phyloP scores from a whole-genome alignment of 2,329 filamentous ascomycete genomes.

The Cladosporium sp. region DNA sequence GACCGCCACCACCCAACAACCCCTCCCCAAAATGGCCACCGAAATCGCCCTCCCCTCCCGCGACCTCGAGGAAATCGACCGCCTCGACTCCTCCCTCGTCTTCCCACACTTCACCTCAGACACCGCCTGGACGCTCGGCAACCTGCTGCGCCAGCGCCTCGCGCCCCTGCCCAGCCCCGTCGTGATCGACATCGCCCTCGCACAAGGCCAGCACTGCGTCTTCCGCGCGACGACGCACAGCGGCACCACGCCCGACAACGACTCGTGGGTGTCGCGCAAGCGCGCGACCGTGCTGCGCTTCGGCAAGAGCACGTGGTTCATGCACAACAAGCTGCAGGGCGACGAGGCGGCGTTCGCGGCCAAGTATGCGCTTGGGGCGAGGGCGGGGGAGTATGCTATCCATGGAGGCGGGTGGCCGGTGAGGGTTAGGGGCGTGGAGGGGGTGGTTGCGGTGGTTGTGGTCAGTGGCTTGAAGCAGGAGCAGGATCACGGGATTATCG shows the following conservation, averaged over 20 bases:
- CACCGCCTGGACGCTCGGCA: conserved; percentile 66
- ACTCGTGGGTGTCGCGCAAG: conserved; percentile 63
- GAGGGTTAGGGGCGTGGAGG: conserved; percentile 70
- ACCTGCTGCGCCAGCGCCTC: conserved; percentile 64
- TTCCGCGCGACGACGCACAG: conserved; percentile 69
- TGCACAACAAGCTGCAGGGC: conserved; percentile 65
- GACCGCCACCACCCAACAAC: not conserved
- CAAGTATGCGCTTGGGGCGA: conserved; percentile 62
- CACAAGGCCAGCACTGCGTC: conserved; percentile 52
- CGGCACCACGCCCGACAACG: conserved; percentile 65
- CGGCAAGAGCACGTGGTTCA: conserved; percentile 68
- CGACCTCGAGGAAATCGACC: conserved; percentile 42
- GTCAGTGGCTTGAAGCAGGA: conserved; percentile 75
- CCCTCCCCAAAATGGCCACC: conserved; percentile 11
- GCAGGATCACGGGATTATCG: conserved; percentile 74
- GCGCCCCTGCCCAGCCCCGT: conserved; percentile 56
- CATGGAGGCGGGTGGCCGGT: conserved; percentile 77
- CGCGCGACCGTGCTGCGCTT: conserved; percentile 70
- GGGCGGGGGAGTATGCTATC: conserved; percentile 66
- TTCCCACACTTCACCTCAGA: conserved; percentile 60
- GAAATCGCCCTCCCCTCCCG: conserved; percentile 25
- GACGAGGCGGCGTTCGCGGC: conserved; percentile 65
- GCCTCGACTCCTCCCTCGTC: conserved; percentile 45
- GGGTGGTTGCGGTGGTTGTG: conserved; percentile 71
- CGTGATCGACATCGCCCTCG: conserved; percentile 65